Percentiles rank a stretch among this genome's conserved stretches.
Evolutionary conservation across 2,329 filamentous ascomycete genomes (phyloP).

Genomic region (Polytolypa hystricis): DNA sequence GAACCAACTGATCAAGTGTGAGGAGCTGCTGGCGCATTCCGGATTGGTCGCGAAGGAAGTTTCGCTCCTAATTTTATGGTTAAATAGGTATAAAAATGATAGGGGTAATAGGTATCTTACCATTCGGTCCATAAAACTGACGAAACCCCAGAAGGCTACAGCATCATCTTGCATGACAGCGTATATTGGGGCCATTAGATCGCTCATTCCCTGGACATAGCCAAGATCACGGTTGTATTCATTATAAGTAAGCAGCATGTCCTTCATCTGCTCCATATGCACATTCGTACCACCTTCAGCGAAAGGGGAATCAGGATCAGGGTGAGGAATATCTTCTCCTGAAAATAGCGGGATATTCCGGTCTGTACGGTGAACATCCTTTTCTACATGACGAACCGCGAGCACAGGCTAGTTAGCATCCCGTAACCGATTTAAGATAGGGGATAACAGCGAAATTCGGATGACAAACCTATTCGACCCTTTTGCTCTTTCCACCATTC

Average conservation of each 20-base stretch:
- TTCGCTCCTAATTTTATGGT: slow-evolving; percentile 68
- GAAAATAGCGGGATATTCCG: slow-evolving; percentile 90
- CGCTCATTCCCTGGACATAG: slow-evolving; percentile 98
- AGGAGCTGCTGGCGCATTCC: slow-evolving; percentile 90
- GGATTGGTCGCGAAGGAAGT: slow-evolving; percentile 89
- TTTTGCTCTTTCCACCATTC: slow-evolving; percentile 98
- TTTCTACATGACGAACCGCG: slow-evolving; percentile 59
- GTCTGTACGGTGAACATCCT: slow-evolving; percentile 96
- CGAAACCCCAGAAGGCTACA: slow-evolving; percentile 92
- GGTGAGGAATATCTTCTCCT: slow-evolving; percentile 92
- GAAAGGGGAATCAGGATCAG: slow-evolving; percentile 91
- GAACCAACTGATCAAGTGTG: slow-evolving; percentile 86
- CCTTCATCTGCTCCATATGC: slow-evolving; percentile 96
- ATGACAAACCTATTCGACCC: slow-evolving; percentile 70
- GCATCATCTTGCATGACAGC: slow-evolving; percentile 96
- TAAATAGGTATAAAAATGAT: no score
- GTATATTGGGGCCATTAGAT: slow-evolving; percentile 89
- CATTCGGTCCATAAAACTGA: slow-evolving; percentile 95
- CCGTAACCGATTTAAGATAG: no score
- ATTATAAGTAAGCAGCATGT: slow-evolving; percentile 97
- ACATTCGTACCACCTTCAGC: slow-evolving; percentile 89
- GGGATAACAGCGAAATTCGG: no score
- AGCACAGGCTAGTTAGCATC: slow-evolving; percentile 42
- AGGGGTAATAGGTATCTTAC: slow-evolving; percentile 19
- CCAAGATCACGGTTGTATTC: slow-evolving; percentile 93